Conservation (phyloP, 768 basidiomycete species). For the Pisolithus microcarpus region DNA sequence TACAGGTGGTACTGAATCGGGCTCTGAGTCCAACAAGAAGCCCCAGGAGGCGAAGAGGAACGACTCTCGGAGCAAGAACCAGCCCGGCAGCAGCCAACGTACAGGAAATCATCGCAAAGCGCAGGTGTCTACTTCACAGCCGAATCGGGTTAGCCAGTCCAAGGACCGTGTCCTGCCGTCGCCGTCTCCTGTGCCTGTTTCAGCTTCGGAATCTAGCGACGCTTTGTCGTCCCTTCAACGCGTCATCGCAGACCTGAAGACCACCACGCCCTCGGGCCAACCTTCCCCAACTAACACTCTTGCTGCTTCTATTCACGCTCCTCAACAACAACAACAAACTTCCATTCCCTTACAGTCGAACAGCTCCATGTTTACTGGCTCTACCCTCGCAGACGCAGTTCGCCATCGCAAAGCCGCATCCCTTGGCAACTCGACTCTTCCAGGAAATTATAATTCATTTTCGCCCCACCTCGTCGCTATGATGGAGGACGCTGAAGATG, state of each 20-base stretch:
- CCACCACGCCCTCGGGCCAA: constrained; percentile 60
- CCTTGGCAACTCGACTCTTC: constrained; percentile 51
- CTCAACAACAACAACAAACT: constrained; percentile 33
- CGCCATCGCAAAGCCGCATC: constrained; percentile 82
- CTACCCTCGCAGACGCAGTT: constrained; percentile 38
- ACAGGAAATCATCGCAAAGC: constrained; percentile 48
- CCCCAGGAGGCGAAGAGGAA: constrained; percentile 49
- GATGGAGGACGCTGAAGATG: constrained; percentile 77
- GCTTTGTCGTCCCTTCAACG: constrained; percentile 84
- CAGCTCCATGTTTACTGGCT: constrained; percentile 51
- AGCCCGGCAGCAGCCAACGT: constrained; percentile 39
- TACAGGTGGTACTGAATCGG: constrained; percentile 49
- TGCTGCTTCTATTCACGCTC: constrained; percentile 39
- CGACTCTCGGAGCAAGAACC: constrained; percentile 48
- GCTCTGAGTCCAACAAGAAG: constrained; percentile 67
- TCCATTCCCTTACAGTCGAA: constrained; percentile 61
- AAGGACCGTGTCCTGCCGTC: constrained; percentile 40
- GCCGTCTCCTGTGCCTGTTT: constrained; percentile 41
- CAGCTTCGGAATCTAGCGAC: constrained; percentile 62
- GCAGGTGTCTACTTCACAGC: constrained; percentile 53
- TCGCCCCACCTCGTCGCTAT: constrained; percentile 77
- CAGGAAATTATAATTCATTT: constrained; percentile 60
- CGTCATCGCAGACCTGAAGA: constrained; percentile 91
- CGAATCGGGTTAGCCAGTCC: constrained; percentile 42
- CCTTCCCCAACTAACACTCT: constrained; percentile 32